A percentile compares a stretch with the other conserved stretches of the same genome.
phyloP scores from a whole-genome alignment of 768 basidiomycete species.

The Calocera viscosa region DNA sequence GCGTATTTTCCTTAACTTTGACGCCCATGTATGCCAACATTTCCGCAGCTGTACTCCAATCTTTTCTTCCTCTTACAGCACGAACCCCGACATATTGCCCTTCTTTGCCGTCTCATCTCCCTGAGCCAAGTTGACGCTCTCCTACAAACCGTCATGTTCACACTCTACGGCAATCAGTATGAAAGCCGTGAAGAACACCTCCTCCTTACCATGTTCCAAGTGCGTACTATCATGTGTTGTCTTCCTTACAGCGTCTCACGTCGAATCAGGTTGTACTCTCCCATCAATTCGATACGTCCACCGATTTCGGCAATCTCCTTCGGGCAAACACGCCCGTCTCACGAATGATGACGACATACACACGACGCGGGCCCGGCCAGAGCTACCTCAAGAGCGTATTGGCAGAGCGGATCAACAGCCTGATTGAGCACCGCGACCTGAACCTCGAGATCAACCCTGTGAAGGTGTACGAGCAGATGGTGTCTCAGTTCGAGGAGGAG shows the following conservation, averaged over 20 bases:
- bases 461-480: constrained; percentile 99
- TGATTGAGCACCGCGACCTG: constrained; percentile 98
- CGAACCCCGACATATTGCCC: constrained; percentile 93
- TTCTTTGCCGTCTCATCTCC: constrained; percentile 90
- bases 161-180: constrained; percentile 97
- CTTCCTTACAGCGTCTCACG: neutral
- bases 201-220: constrained; percentile 91
- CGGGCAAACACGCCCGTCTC: constrained; percentile 98
- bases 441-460: constrained; percentile 98
- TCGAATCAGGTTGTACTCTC: constrained; percentile 74
- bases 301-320: constrained; percentile 95
- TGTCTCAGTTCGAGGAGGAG: constrained; percentile 87
- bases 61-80: constrained; percentile 97
- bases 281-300: constrained; percentile 97
- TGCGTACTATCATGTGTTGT: constrained; percentile 19
- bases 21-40: neutral
- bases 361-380: constrained; percentile 94
- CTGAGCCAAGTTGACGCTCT: constrained; percentile 96
- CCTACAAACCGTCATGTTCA: constrained; percentile 99
- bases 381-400: constrained; percentile 96
- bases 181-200: constrained; percentile 97
- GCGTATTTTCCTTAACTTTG: neutral
- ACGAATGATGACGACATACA: constrained; percentile 99
- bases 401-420: constrained; percentile 93
- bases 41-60: constrained; percentile 84